Percentiles rank a stretch among this genome's conserved stretches.
phyloP scores from a whole-genome alignment of 257 asterid species.

The Linaria vulgaris region DNA sequence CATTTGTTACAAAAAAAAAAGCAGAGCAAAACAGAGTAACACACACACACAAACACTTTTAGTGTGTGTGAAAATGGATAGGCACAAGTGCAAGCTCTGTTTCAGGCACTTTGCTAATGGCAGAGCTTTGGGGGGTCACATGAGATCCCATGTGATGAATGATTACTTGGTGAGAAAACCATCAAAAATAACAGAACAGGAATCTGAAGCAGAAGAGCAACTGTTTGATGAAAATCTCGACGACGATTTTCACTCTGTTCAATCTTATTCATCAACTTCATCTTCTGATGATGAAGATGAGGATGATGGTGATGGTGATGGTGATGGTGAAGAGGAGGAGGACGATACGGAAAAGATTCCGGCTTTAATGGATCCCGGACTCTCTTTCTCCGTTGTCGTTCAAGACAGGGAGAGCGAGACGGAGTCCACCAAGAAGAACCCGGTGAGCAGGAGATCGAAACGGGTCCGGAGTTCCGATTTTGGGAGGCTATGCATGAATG shows the following conservation, averaged over 20 bases:
- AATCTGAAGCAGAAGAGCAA: neutral
- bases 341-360: slow-evolving; percentile 22
- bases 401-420: slow-evolving; percentile 65
- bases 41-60: slow-evolving; percentile 28
- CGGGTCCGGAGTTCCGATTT: slow-evolving; percentile 34
- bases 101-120: slow-evolving; percentile 64
- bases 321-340: slow-evolving; percentile 23
- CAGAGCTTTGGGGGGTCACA: slow-evolving; percentile 87
- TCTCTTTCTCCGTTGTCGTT: slow-evolving; percentile 37
- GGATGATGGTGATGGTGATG: too few species aligned
- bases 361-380: slow-evolving; percentile 31
- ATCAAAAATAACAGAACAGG: neutral
- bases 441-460: slow-evolving; percentile 45
- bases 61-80: slow-evolving; percentile 19
- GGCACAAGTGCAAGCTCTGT: slow-evolving; percentile 65
- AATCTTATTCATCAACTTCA: slow-evolving; percentile 31
- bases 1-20: slow-evolving; percentile 31
- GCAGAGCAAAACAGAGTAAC: too few species aligned
- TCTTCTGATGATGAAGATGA: slow-evolving; percentile 12
- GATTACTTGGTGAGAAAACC: slow-evolving; percentile 26
- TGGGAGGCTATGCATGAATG: neutral
- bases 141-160: slow-evolving; percentile 84
- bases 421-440: slow-evolving; percentile 46
- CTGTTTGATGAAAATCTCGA: neutral
- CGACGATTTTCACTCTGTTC: slow-evolving; percentile 32